phyloP scores from a whole-genome alignment of 768 basidiomycete genomes.

The Imleria badia region DNA sequence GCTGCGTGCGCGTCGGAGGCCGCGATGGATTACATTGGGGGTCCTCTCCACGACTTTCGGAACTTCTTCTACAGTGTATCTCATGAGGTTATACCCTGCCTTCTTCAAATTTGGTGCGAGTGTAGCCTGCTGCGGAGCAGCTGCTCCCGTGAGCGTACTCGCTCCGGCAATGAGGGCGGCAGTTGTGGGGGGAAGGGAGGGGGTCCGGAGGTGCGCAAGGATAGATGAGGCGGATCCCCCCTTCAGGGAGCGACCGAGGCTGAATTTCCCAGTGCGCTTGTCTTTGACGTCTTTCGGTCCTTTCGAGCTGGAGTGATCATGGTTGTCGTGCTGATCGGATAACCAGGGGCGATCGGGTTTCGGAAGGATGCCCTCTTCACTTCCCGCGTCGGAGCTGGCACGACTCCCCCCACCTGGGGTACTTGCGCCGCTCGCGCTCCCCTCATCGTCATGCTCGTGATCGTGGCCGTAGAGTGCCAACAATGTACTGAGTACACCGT shows the following conservation, averaged over 20 bases:
- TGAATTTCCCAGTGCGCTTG: neutral
- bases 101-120: constrained; percentile 59
- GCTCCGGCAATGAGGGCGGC: constrained; percentile 73
- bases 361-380: constrained; percentile 18
- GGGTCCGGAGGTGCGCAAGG: constrained; percentile 15
- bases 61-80: constrained; percentile 39
- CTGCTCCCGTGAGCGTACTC: constrained; percentile 60
- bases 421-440: constrained; percentile 23
- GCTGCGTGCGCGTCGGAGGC: constrained; percentile 9
- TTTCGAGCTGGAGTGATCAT: constrained; percentile 1
- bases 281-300: neutral
- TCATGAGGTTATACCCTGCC: constrained; percentile 64
- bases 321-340: constrained; percentile 4
- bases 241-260: constrained; percentile 20
- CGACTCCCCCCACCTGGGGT: constrained; percentile 19
- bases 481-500: constrained; percentile 64
- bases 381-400: constrained; percentile 20
- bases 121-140: constrained; percentile 47
- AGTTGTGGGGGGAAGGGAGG: constrained; percentile 23
- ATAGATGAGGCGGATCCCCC: constrained; percentile 28
- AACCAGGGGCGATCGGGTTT: constrained; percentile 25
- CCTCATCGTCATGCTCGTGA: constrained; percentile 30
- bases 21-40: neutral
- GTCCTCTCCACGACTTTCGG: neutral
- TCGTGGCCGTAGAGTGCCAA: constrained; percentile 56